phyloP scores from a whole-genome alignment of 1,284 basidiomycete species.

The Ustilago xerochloae region DNA sequence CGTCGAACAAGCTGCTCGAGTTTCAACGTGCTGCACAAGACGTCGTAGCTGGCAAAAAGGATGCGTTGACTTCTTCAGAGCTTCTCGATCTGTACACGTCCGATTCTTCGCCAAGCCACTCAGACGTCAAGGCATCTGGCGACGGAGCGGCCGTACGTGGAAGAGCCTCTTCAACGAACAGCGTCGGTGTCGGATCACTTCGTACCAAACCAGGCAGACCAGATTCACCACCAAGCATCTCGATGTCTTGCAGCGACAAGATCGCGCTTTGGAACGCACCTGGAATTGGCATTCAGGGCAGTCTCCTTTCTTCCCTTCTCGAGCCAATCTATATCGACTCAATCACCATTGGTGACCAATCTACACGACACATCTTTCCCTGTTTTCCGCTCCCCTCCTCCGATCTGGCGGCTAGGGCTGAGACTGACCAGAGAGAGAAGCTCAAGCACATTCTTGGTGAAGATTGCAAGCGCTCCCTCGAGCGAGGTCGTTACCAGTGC shows the following conservation, averaged over 20 bases:
- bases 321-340: constrained; percentile 34
- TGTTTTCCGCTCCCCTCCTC: constrained; percentile 3
- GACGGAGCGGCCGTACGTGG: constrained; percentile 9
- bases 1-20: constrained; percentile 31
- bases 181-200: constrained; percentile 7
- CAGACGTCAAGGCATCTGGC: background rate
- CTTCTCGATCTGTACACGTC: constrained; percentile 8
- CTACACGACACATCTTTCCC: constrained; percentile 31
- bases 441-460: constrained; percentile 10
- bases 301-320: constrained; percentile 35
- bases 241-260: constrained; percentile 60
- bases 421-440: constrained; percentile 5
- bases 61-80: constrained; percentile 1
- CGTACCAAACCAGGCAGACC: constrained; percentile 57
- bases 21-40: constrained; percentile 42
- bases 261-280: constrained; percentile 47
- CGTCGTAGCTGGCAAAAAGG: background rate
- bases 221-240: constrained; percentile 49
- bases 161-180: constrained; percentile 3
- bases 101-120: background rate
- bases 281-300: constrained; percentile 50
- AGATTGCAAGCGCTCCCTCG: constrained; percentile 18
- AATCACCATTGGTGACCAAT: constrained; percentile 36
- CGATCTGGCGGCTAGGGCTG: background rate
- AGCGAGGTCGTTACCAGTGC: background rate